Base-by-base conservation (phyloP, 2,329 filamentous ascomycete genomes). In the Venturia oleaginea region DNA sequence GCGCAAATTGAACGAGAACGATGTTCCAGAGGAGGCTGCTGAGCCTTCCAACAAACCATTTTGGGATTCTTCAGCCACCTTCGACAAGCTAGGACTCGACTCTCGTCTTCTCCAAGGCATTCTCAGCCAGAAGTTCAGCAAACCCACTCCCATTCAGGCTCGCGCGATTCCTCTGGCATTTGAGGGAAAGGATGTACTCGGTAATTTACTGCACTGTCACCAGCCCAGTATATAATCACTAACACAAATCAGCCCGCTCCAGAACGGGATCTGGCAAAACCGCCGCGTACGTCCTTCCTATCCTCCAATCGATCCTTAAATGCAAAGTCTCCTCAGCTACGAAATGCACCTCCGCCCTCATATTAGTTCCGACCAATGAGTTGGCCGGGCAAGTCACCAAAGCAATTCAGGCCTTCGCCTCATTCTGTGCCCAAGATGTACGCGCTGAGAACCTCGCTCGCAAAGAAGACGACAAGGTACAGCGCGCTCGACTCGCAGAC, bases 251-350 rank as follows among this genome's bases (percentile, higher is more conserved):
- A 82, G 92, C 92, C 64, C 92, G 93, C 72, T 91, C 93, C 43
- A 95, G 93, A 76, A 97, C 94, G 5, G 94, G 94, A 15, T 96
- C 92, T 4, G 94, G 94, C 69, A 99, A 99, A 81, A 99, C 94
- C 13, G 91, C 91, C n/a, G 93, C 94, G 61, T 97, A 97, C 74
- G 80, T 96, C 7, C 82, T 99, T 51, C 94, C 94, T 1, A 83
- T 96, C n/a, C 78, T 99, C 19, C 89, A 96, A 69, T 84, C 85
- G 42, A 90, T 96, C 67, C 78, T 99, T 64, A 90, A 88, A 73
- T 85, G 85, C 68, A 96, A 96, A 77, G 77, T 83, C 70, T 85
- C 86, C 79, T 78, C 79, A 63, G 80, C 83, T 64, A 74, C 78
- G 1, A 78, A 82, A 55, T 80, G 76, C 64, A 92, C 86, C 4